A percentile compares a stretch with the other conserved stretches of the same genome.
Evolutionary conservation across 2,329 filamentous ascomycete species (phyloP).

Genomic region (Blastomyces emzantsi): DNA sequence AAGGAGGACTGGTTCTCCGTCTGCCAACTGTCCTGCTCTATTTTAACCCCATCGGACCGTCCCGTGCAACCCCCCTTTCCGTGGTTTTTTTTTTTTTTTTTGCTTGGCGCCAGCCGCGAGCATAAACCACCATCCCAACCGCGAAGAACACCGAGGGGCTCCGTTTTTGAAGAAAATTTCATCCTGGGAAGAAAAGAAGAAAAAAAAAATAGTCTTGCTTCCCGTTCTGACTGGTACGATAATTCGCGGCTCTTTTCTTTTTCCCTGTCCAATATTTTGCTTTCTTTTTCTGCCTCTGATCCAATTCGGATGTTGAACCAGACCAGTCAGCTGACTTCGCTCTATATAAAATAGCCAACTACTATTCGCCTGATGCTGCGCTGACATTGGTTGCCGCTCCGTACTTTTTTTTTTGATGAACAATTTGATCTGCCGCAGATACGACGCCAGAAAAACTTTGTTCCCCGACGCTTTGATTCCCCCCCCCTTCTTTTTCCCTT

Average conservation of each 20-base stretch:
- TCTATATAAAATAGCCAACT: constrained; percentile 1
- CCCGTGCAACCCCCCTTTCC: neutral
- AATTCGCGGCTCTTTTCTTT: neutral
- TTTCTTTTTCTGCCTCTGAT: constrained; percentile 5
- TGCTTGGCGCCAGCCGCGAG: constrained; percentile 2
- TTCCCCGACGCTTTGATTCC: neutral
- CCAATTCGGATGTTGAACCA: constrained; percentile 8
- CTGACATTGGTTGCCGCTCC: constrained; percentile 2
- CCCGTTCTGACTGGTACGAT: neutral
- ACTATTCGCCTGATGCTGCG: constrained; percentile 1
- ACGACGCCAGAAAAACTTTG: constrained; percentile 6
- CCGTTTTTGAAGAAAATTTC: neutral
- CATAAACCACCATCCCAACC: neutral
- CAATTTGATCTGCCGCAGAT: neutral
- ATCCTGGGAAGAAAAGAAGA: neutral
- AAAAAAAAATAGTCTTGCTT: neutral
- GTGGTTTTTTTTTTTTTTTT: neutral
- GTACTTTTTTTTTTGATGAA: neutral
- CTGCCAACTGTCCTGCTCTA: neutral
- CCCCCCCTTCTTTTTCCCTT: neutral
- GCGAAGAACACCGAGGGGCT: neutral
- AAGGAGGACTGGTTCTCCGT: neutral
- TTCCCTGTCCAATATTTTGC: neutral
- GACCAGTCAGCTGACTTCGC: constrained; percentile 7
- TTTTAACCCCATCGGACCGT: constrained; percentile 6